Evolutionary conservation across 2,329 filamentous ascomycete species (phyloP).

Genomic region (Aspergillus costaricaensis): DNA sequence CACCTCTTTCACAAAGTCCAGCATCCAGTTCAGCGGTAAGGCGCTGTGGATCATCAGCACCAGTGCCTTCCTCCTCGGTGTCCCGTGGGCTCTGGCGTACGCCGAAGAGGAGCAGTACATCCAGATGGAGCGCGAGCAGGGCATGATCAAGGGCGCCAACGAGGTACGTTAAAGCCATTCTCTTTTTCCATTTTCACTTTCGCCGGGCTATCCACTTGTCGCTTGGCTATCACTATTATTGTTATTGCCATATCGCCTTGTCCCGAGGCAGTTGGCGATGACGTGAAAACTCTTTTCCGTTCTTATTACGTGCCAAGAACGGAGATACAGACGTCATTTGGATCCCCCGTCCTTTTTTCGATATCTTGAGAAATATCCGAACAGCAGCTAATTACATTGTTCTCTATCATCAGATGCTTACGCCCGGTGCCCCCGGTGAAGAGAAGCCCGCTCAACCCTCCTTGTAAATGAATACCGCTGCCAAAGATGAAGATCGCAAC

Average conservation of each 20-base stretch:
- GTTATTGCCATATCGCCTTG: neutral
- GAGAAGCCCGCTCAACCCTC: conserved; percentile 36
- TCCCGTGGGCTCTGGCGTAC: conserved; percentile 90
- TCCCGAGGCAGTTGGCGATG: neutral
- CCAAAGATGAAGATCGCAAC: conserved; percentile 25
- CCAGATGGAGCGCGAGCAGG: conserved; percentile 97
- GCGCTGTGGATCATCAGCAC: conserved; percentile 89
- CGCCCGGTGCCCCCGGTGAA: conserved; percentile 37
- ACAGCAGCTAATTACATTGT: conserved; percentile 18
- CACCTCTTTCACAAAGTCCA: conserved; percentile 48
- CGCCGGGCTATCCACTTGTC: neutral
- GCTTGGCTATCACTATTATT: neutral
- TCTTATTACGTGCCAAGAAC: conserved; percentile 13
- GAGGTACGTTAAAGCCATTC: conserved; percentile 57
- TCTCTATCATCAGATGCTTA: conserved; percentile 42
- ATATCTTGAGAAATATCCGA: neutral
- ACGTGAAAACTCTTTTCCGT: conserved; percentile 14
- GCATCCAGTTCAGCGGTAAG: conserved; percentile 71
- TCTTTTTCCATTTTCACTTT: neutral
- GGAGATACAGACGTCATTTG: neutral
- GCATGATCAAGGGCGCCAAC: conserved; percentile 88
- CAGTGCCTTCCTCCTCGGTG: conserved; percentile 82
- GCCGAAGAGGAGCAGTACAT: conserved; percentile 95
- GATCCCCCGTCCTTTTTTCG: neutral
- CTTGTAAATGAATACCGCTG: conserved; percentile 37